Evolutionary conservation across 2,329 filamentous ascomycete species (phyloP).

Genomic region (Torrubiella hemipterigena): DNA sequence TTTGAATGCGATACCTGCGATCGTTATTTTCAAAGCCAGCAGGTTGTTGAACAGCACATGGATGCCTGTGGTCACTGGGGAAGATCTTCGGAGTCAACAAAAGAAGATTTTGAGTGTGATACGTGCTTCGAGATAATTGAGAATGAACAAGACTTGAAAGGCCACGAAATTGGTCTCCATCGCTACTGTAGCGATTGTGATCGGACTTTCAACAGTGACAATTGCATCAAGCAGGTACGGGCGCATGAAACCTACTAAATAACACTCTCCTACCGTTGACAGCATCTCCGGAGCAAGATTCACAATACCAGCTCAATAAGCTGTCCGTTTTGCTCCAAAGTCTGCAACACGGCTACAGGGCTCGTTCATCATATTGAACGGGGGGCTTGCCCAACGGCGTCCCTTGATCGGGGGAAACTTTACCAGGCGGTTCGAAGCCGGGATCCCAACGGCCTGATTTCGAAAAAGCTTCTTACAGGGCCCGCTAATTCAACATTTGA

Average conservation of each 20-base stretch:
- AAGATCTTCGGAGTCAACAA: no score
- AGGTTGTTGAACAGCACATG: slow-evolving; percentile 13
- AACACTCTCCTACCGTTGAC: no score
- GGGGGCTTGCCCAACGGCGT: slow-evolving; percentile 35
- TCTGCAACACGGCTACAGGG: slow-evolving; percentile 38
- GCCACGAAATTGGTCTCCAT: neutral
- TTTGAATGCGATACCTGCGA: slow-evolving; percentile 6
- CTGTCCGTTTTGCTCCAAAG: slow-evolving; percentile 43
- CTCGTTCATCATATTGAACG: slow-evolving; percentile 44
- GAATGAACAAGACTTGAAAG: neutral
- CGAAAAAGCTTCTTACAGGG: slow-evolving; percentile 38
- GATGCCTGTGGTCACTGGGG: slow-evolving; percentile 41
- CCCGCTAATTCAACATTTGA: slow-evolving; percentile 18
- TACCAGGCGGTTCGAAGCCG: slow-evolving; percentile 28
- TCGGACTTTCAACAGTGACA: neutral
- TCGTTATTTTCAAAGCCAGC: slow-evolving; percentile 9
- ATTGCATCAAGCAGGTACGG: slow-evolving; percentile 21
- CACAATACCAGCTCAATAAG: slow-evolving; percentile 30
- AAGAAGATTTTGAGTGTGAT: neutral
- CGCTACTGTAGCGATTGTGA: neutral
- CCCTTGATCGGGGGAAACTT: slow-evolving; percentile 35
- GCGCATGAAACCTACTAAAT: neutral
- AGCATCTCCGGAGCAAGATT: slow-evolving; percentile 42
- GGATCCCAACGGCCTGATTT: slow-evolving; percentile 36
- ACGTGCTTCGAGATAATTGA: neutral